Percentiles rank a stretch among this genome's conserved stretches.
These are phyloP conservation scores for Bodo saltans DNA, from an alignment of 78 protist species.

Conservation along the genomic window DNA sequence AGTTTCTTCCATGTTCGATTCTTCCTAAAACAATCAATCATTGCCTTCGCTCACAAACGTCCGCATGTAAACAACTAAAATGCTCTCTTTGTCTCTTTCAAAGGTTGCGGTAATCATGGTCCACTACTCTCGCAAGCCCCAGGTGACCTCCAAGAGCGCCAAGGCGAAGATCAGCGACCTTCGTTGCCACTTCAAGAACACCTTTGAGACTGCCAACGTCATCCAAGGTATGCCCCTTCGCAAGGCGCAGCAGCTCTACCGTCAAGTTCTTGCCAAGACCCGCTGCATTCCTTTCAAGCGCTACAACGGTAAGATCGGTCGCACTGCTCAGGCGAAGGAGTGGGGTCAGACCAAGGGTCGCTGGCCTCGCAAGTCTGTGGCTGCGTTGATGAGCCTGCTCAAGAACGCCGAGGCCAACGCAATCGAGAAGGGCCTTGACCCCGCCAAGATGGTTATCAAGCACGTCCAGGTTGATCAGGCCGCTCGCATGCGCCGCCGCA, in stretches of 20 bases:
- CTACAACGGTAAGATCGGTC: conserved; percentile 81
- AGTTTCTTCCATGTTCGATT: no score
- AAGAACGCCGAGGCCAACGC: conserved; percentile 89
- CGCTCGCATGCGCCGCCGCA: conserved; percentile 79
- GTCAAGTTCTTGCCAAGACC: conserved; percentile 73
- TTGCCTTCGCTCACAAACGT: no score
- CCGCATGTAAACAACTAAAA: no score
- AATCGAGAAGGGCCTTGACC: conserved; percentile 66
- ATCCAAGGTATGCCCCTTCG: conserved; percentile 73
- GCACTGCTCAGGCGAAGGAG: conserved; percentile 81
- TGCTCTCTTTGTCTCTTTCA: no score
- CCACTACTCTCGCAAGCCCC: conserved; percentile 16
- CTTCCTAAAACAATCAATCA: no score
- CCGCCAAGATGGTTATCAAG: conserved; percentile 49
- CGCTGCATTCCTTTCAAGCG: conserved; percentile 85
- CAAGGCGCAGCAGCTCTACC: conserved; percentile 55
- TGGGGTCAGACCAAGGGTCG: conserved; percentile 64
- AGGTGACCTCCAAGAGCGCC: conserved; percentile 13
- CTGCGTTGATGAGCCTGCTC: conserved; percentile 66
- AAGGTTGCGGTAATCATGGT: no score
- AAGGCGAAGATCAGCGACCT: conserved; percentile 88
- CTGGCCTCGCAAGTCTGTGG: conserved; percentile 89
- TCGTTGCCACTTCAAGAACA: conserved; percentile 91
- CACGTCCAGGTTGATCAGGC: conserved; percentile 89
- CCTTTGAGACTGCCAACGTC: conserved; percentile 55